phyloP scores from a whole-genome alignment of 2,329 filamentous ascomycete species.

The Ophiostoma fasciatum region DNA sequence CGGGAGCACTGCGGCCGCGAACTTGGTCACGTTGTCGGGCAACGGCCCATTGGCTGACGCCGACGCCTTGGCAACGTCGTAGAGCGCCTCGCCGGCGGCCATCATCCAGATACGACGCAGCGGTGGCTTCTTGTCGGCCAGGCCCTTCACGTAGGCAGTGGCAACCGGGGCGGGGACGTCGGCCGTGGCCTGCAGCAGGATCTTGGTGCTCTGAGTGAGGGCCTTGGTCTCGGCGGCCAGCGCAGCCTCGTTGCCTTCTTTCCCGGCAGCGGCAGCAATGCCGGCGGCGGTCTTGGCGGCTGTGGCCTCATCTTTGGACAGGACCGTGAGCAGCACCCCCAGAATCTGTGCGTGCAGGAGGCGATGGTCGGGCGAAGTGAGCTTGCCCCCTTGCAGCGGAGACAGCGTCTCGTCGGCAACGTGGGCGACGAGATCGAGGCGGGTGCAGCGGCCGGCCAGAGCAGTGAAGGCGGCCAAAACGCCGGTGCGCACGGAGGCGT shows the following conservation, averaged over 20 bases:
- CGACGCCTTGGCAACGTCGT: conserved; percentile 33
- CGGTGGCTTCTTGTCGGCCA: conserved; percentile 69
- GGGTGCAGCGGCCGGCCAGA: conserved; percentile 46
- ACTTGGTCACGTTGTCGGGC: conserved; percentile 30
- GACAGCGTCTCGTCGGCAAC: conserved; percentile 63
- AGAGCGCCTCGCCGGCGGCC: conserved; percentile 56
- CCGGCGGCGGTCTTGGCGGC: conserved; percentile 52
- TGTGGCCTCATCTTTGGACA: conserved; percentile 41
- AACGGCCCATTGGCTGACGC: no score
- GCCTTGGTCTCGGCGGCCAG: conserved; percentile 60
- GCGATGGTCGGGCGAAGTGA: conserved; percentile 73
- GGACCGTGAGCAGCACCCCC: conserved; percentile 43
- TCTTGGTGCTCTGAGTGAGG: conserved; percentile 49
- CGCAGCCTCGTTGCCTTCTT: conserved; percentile 81
- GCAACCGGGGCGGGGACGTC: conserved; percentile 50
- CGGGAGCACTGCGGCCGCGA: conserved; percentile 37
- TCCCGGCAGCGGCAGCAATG: conserved; percentile 54
- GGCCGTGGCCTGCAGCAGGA: conserved; percentile 43
- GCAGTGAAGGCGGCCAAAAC: conserved; percentile 60
- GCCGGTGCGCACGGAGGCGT: conserved; percentile 59
- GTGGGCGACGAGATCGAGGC: conserved; percentile 45
- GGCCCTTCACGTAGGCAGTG: conserved; percentile 65
- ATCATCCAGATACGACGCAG: conserved; percentile 71
- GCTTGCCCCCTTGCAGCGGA: conserved; percentile 71
- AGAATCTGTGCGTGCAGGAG: conserved; percentile 73